Evolutionary conservation across 2,329 filamentous ascomycete species (phyloP), one percentile per base, ranked within the genome.

Genomic region (Ampelomyces quisqualis): DNA sequence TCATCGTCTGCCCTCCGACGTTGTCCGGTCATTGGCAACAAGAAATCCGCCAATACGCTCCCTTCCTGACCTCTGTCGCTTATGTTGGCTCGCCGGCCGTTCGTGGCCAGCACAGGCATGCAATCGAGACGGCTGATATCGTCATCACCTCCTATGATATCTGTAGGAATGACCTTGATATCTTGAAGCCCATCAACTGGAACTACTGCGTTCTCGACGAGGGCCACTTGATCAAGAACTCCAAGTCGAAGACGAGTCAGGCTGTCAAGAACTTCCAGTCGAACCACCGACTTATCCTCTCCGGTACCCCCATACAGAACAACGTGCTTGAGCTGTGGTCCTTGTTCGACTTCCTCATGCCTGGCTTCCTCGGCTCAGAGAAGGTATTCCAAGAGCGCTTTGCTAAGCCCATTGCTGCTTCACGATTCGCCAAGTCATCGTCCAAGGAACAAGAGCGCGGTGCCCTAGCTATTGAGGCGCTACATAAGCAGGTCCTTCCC

Each of bases 81-180:
- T 98, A 97, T 60, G 90, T 97, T 41, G 93, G 93, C 1, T 85
- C 90, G 2, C 90, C 93, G 0, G 75, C 78, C 1, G 89, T 97
- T 66, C 84, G 93, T 51, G 80, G 81, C 50, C 80, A 81, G 24
- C 77, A 91, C 54, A 82, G 85, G 52, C 75, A 79, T 40, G 76
- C 79, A 47, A 80, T 98, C 28, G 79, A 80, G 14, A 79, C 83
- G 43, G 90, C 90, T 1, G 94, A 98, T 60, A 84, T 98, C 43
- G 90, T 98, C 34, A 88, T 98, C 48, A 98, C 94, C 1, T 97
- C 91, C 0, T 98, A 98, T 62, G 94, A 98, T 66, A 93, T 98
- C 34, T 96, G 91, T 65, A 84, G 94, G 37, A 98, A 98, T 53
- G 93, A 98, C 62, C 82, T 85, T n/a, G 90, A 96, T 7, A 69